A percentile compares a stretch with the other conserved stretches of the same genome.
Conservation (phyloP, 345 rosid genomes). For the Aegle marmelos region DNA sequence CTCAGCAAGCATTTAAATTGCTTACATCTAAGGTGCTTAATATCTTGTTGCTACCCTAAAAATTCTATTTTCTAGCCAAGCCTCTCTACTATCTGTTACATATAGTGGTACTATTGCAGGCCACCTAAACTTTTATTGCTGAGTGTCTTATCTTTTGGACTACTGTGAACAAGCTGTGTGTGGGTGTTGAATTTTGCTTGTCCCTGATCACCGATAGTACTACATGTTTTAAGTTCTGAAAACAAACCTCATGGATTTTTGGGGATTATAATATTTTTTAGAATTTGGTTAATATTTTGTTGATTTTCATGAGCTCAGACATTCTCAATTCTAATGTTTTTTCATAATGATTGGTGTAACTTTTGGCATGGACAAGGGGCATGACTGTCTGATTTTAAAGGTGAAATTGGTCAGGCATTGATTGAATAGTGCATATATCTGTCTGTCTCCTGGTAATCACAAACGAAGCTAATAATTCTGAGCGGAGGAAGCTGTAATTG, state of each 20-base stretch:
- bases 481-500: neutral
- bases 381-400: neutral
- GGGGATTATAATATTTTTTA: neutral
- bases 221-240: neutral
- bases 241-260: neutral
- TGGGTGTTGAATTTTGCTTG: neutral
- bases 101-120: neutral
- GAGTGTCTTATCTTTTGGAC: neutral
- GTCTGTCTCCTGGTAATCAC: neutral
- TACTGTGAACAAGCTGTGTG: neutral
- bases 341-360: neutral
- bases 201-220: neutral
- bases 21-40: neutral
- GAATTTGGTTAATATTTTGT: neutral
- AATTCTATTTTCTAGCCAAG: neutral
- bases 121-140: neutral
- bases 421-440: neutral
- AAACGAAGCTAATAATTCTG: neutral
- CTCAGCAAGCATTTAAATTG: neutral
- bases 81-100: neutral
- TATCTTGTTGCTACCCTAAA: neutral
- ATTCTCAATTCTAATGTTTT: neutral
- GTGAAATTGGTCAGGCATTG: neutral
- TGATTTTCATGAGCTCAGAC: neutral
- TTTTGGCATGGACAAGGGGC: neutral